Percentiles rank a stretch among this genome's conserved stretches.
phyloP scores from a whole-genome alignment of 2,329 filamentous ascomycete genomes.

The Nakataea oryzae region DNA sequence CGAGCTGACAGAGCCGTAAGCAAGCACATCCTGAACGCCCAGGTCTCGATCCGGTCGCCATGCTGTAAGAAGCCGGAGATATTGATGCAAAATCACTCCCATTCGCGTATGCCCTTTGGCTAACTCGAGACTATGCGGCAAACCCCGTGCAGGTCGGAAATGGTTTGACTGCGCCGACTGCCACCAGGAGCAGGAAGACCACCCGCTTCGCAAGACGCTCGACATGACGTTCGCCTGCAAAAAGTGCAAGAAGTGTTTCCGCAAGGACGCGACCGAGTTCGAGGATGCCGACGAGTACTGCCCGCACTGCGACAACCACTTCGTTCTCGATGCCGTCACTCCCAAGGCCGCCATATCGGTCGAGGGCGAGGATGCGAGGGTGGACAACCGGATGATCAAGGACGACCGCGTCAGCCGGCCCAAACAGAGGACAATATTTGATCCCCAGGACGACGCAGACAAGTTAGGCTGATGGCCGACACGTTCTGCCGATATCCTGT shows the following conservation, averaged over 20 bases:
- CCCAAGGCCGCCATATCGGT: constrained; percentile 76
- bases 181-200: constrained; percentile 71
- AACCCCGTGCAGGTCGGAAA: constrained; percentile 56
- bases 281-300: constrained; percentile 98
- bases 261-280: constrained; percentile 84
- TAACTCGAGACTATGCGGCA: background rate
- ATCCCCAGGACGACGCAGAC: constrained; percentile 64
- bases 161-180: constrained; percentile 99
- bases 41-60: constrained; percentile 88
- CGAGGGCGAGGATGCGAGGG: constrained; percentile 81
- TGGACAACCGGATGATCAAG: constrained; percentile 84
- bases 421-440: constrained; percentile 57
- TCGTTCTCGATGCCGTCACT: constrained; percentile 78
- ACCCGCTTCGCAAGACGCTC: constrained; percentile 62
- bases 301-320: constrained; percentile 98
- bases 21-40: constrained; percentile 97
- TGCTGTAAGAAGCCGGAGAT: constrained; percentile 53
- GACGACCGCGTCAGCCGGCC: constrained; percentile 66
- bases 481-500: background rate
- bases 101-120: background rate
- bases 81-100: background rate
- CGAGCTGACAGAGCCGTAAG: constrained; percentile 31
- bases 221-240: constrained; percentile 98
- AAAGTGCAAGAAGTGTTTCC: constrained; percentile 97
- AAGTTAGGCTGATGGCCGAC: constrained; percentile 54